phyloP scores from a whole-genome alignment of 768 basidiomycete species.

The Boletus sensibilis region DNA sequence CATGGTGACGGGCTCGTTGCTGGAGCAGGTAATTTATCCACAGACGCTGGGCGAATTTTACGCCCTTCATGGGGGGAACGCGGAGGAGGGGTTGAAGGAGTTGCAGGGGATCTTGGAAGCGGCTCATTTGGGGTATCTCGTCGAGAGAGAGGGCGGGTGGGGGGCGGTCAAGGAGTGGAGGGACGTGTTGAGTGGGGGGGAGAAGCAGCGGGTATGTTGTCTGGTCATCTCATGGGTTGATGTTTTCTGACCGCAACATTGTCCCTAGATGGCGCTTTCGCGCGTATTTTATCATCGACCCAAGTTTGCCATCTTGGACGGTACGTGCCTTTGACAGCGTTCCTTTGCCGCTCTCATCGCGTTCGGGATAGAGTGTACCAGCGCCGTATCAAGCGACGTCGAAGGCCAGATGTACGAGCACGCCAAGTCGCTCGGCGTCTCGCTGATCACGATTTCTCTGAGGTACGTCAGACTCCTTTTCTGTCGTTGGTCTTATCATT shows the following conservation, averaged over 20 bases:
- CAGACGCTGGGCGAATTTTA: constrained; percentile 62
- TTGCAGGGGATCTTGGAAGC: constrained; percentile 74
- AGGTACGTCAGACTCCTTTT: constrained; percentile 45
- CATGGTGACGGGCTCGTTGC: constrained; percentile 81
- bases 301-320: constrained; percentile 81
- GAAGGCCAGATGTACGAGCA: constrained; percentile 96
- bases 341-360: background rate
- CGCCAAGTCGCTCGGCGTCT: constrained; percentile 84
- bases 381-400: constrained; percentile 93
- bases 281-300: constrained; percentile 89
- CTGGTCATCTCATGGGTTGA: background rate
- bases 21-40: constrained; percentile 95
- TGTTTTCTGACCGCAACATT: constrained; percentile 1
- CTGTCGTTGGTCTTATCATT: background rate
- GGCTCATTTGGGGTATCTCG: constrained; percentile 83
- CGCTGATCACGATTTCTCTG: constrained; percentile 89
- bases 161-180: constrained; percentile 91
- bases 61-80: constrained; percentile 55
- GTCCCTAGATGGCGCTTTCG: constrained; percentile 78
- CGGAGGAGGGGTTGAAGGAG: constrained; percentile 55
- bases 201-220: constrained; percentile 77
- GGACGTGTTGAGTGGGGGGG: constrained; percentile 92
- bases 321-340: constrained; percentile 42
- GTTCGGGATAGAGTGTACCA: constrained; percentile 73
- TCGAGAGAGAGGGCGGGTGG: constrained; percentile 88